Evolutionary conservation across 169 alveolate species (phyloP).

Genomic region (Babesia divergens): DNA sequence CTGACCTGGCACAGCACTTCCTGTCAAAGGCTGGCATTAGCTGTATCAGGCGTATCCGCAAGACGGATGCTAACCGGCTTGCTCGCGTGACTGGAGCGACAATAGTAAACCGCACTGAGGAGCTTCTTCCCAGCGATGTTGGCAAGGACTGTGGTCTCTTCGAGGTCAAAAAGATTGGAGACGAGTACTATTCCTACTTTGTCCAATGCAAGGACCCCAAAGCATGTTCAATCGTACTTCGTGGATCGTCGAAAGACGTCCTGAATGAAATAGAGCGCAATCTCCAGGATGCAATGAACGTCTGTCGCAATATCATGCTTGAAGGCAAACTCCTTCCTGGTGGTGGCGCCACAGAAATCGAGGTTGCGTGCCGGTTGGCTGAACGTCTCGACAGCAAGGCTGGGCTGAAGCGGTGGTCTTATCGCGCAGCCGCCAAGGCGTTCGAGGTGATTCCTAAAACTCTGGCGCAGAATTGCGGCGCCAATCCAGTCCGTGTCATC

Average conservation of each 20-base stretch:
- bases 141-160: slow-evolving; percentile 95
- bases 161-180: slow-evolving; percentile 91
- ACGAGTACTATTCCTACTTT: slow-evolving; percentile 82
- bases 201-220: slow-evolving; percentile 89
- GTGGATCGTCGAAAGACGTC: slow-evolving; percentile 99
- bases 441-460: slow-evolving; percentile 98
- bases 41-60: slow-evolving; percentile 89
- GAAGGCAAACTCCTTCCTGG: slow-evolving; percentile 98
- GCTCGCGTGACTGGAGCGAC: slow-evolving; percentile 96
- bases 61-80: slow-evolving; percentile 96
- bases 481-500: slow-evolving; percentile 87
- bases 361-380: slow-evolving; percentile 87
- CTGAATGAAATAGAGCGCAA: slow-evolving; percentile 96
- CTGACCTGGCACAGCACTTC: slow-evolving; percentile 95
- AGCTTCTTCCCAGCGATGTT: slow-evolving; percentile 87
- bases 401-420: slow-evolving; percentile 92
- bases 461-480: slow-evolving; percentile 98
- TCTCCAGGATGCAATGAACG: slow-evolving; percentile 96
- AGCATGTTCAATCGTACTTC: slow-evolving; percentile 95
- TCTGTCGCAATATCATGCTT: slow-evolving; percentile 93
- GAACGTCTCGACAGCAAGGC: slow-evolving; percentile 84
- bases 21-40: slow-evolving; percentile 91
- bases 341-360: slow-evolving; percentile 99
- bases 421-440: slow-evolving; percentile 96
- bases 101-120: slow-evolving; percentile 97